Evolutionary conservation across 75 land plant genomes (phyloP), one percentile per base, ranked within the genome.

Genomic region (Cupressus sempervirens): DNA sequence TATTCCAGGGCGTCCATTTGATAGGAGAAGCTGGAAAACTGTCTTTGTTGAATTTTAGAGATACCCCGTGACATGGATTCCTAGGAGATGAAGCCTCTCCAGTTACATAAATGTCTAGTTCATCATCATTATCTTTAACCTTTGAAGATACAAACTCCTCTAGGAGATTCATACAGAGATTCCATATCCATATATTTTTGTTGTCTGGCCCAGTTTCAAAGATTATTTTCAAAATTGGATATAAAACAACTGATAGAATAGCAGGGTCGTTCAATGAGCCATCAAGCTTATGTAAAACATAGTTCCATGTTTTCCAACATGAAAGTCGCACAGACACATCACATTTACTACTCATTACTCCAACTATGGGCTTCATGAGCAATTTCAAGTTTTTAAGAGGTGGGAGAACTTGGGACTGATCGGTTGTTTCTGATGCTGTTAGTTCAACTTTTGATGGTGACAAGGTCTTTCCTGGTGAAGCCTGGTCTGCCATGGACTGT

Each of bases 321-420:
- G 88, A 68, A 43, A 80, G 83, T 18, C 52, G 88, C 83, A 92
- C 94, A 53, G 92, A 81, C 35, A 84, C 16, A 52, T 91, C 89
- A 83, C 86, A 89, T 89, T 88, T 92, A 76, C 91, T 87, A 34
- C 87, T 84, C 76, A 94, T 87, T 38, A 90, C 84, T n/a, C 90
- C 90, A 26, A 87, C n/a, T 45, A 92, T 54, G 23, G 95, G 95
- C 52, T 83, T 87, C 95, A 94, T 92, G 18, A 92, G 82, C n/a
- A 94, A 90, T 87, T 91, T 94, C 82, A 88, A 58, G 38, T 87
- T 86, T 82, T 90, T 92, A 29, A 76, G 58, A 65, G 88, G 80
- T 48, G 86, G 85, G 34, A 43, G 1, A 32, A 10, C 23, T 79
- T 79, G 48, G 14, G 41, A 26, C 41, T 43, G 84, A 58, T 83